phyloP scores from a whole-genome alignment of 352 stramenopile genomes.

The Phytopythium delawarense region DNA sequence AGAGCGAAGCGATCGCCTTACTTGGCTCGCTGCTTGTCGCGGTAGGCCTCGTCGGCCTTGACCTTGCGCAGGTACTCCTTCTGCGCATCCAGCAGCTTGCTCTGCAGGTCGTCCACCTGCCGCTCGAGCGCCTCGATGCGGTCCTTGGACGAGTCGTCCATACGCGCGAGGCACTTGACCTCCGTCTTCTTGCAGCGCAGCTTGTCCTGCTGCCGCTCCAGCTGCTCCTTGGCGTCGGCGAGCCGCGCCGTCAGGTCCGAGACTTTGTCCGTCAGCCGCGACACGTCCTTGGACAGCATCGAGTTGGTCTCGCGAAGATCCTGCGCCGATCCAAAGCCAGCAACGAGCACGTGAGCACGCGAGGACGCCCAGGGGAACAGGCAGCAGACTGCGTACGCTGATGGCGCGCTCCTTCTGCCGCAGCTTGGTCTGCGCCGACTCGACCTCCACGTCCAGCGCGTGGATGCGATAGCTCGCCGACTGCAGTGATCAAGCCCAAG shows the following conservation, averaged over 20 bases:
- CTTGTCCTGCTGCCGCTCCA: conserved; percentile 59
- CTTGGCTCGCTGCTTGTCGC: conserved; percentile 63
- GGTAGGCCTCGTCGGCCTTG: conserved; percentile 63
- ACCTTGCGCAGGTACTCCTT: conserved; percentile 80
- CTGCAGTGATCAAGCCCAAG: conserved; percentile 12
- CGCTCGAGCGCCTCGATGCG: conserved; percentile 75
- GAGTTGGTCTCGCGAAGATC: conserved; percentile 65
- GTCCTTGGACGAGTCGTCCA: conserved; percentile 73
- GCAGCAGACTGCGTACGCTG: conserved; percentile 20
- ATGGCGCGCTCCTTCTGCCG: conserved; percentile 68
- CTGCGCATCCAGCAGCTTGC: conserved; percentile 72
- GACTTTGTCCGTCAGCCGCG: conserved; percentile 37
- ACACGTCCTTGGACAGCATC: conserved; percentile 62
- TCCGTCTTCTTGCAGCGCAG: conserved; percentile 74
- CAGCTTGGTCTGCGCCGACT: conserved; percentile 71
- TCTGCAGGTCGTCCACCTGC: conserved; percentile 63
- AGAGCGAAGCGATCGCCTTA: conserved; percentile 7
- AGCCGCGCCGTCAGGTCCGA: conserved; percentile 48
- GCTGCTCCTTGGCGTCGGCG: conserved; percentile 43
- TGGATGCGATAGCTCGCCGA: conserved; percentile 71
- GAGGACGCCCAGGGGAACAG: not conserved
- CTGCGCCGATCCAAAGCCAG: conserved; percentile 2
- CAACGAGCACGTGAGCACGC: not conserved
- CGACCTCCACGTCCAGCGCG: conserved; percentile 66
- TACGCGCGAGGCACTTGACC: conserved; percentile 69